These are phyloP conservation scores for Phyllosticta ampelicida DNA, from an alignment of 2,329 filamentous ascomycete species.

Conservation along the genomic window DNA sequence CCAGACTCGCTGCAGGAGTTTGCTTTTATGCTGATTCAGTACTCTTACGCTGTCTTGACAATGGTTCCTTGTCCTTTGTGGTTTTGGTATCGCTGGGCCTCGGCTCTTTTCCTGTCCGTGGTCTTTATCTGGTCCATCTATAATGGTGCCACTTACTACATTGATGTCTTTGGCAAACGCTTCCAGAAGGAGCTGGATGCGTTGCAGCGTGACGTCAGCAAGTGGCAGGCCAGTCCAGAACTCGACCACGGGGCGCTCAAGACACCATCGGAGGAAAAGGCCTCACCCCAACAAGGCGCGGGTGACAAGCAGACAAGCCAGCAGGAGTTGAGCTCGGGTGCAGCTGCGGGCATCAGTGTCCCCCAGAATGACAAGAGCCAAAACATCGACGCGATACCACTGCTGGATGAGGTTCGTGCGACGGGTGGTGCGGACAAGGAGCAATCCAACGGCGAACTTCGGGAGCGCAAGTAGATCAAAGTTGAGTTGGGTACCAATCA, in stretches of 20 bases:
- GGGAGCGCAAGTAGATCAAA: slow-evolving; percentile 11
- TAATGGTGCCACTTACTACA: slow-evolving; percentile 96
- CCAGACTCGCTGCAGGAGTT: slow-evolving; percentile 69
- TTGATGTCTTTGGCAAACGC: slow-evolving; percentile 91
- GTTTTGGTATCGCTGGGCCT: slow-evolving; percentile 82
- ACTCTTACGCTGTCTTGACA: slow-evolving; percentile 76
- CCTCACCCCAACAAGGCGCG: background rate
- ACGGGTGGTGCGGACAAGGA: slow-evolving; percentile 13
- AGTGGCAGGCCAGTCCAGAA: slow-evolving; percentile 54
- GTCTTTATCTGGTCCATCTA: slow-evolving; percentile 96
- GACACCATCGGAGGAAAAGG: slow-evolving; percentile 3
- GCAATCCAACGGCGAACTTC: slow-evolving; percentile 3
- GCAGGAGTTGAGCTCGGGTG: slow-evolving; percentile 7
- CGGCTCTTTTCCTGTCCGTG: slow-evolving; percentile 60
- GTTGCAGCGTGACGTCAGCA: slow-evolving; percentile 77
- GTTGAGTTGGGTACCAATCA: background rate
- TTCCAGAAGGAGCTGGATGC: slow-evolving; percentile 95
- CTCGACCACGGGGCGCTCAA: background rate
- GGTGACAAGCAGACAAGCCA: slow-evolving; percentile 3
- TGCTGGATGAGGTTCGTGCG: slow-evolving; percentile 40
- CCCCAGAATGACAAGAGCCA: slow-evolving; percentile 7
- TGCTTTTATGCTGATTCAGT: slow-evolving; percentile 95
- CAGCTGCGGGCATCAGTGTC: background rate
- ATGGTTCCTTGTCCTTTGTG: slow-evolving; percentile 92
- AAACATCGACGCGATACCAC: slow-evolving; percentile 46